Base-by-base conservation (phyloP, 2,329 filamentous ascomycete species). In the Talaromyces sp. region DNA sequence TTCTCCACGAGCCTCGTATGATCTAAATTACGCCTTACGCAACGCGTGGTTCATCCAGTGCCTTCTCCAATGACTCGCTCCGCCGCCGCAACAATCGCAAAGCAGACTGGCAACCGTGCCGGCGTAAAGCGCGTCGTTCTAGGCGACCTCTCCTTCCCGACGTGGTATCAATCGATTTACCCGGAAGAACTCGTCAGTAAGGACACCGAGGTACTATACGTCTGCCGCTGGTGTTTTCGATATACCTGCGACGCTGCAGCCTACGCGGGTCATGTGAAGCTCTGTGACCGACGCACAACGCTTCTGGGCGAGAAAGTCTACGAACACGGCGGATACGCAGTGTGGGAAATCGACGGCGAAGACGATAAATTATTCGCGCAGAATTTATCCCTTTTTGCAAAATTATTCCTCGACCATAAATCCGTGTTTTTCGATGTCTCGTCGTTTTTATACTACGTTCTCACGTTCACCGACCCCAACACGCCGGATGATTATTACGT, bases 401-500 rank as follows among this genome's bases (percentile, higher is more conserved):
- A 98, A 79, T 87, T 99, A 53, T 99, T 98, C 78, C 90, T 99
- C 69, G 93, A 98, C 78, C 97, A 96, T 75, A 99, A 99, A 75
- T 97, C 92, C 7, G 93, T 99, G 71, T 98, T 97, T 80, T 99
- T 97, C 82, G 95, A 99, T 74, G 93, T 97, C 54, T 88, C 89
- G 4, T 92, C 91, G 61, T 99, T 99, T 80, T 89, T 96, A 70
- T 99, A 97, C 83, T 98, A 96, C 76, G 86, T 96, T 4, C 88
- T 98, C 62, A 90, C 95, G 53, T 90, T 93, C 73, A 90, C 88
- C 8, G 81, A 86, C 70, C 83, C 83, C 0, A 58, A 72, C 2
- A 74, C 81, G 73, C 69, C 76, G 58, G 65, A 75, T 58, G 70
- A 74, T 65, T 73, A 78, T 70, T 87, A 89, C 73, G 89, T 97